Base-by-base conservation (phyloP, 2,329 filamentous ascomycete species). In the Nigrograna mackinnonii region DNA sequence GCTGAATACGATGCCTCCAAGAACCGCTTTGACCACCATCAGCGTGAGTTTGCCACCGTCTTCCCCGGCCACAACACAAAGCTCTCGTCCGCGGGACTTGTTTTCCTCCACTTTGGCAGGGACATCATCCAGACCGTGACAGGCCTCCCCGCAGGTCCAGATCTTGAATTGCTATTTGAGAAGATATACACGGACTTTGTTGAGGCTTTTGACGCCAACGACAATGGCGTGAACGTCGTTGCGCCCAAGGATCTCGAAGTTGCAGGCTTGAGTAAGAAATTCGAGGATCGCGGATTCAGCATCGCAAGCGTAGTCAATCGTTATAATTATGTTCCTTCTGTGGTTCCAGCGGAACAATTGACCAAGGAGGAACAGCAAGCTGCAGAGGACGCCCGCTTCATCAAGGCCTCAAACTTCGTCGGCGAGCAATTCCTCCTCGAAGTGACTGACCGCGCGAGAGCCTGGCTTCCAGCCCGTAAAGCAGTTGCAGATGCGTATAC, bases 21-120 rank as follows among this genome's bases (percentile, higher is more conserved):
- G 52, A 83, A 90, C 71, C 87, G 92, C 60, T 99, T 89, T 78
- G 94, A 99, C 73, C 94, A 99, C 76, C 94, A 99, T 79, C 94
- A 99, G 78, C 90, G 92, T 52, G 85, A 84, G 64, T 99, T 99
- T 77, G 72, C 74, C 46, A 86, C 87, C 43, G 90, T 86, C 35
- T 99, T 99, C 73, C 91, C 92, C 16, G 82, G 82, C 47, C 87
- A 87, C 62, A 68, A 73, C 40, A 99, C 94, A 52, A 96, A 95
- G 79, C 86, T 99, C 44, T 95, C 89, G 42, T 95, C 89, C 47
- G 94, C 94, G 0, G 94, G 94, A 1, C 80, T 99, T 17, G 90
- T 99, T 22, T 99, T 94, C 77, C 82, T 96, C 79, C 92, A 97
- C 77, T 97, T 95, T 69, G 94, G 94, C 56, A 85, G 84, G 58